Conservation (phyloP, 495 filamentous ascomycete genomes). For the Aspergillus cavernicola region DNA sequence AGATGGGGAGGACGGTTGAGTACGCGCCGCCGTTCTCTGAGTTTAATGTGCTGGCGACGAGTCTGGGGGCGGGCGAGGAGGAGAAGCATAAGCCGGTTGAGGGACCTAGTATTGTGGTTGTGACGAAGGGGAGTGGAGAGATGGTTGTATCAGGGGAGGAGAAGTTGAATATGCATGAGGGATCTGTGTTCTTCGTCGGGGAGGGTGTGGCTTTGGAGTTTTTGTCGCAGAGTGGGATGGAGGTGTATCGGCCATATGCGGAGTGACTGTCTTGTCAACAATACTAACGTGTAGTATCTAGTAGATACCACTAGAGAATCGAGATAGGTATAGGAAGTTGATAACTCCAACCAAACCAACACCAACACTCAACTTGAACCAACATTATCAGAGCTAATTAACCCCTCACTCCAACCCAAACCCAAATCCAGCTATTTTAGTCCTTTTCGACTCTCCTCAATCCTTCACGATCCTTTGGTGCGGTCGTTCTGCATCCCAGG, state of each 20-base stretch:
- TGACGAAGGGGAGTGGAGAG: constrained; percentile 56
- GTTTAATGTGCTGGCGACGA: constrained; percentile 64
- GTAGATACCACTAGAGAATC: too few species aligned
- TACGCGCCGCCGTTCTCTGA: constrained; percentile 70
- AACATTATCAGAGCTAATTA: too few species aligned
- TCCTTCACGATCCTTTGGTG: not conserved
- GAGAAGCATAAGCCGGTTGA: constrained; percentile 54
- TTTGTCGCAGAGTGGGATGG: constrained; percentile 60
- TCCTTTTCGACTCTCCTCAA: not conserved
- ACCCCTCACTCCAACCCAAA: too few species aligned
- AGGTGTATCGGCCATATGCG: constrained; percentile 53
- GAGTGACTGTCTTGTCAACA: constrained; percentile 30
- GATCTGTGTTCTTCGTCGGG: constrained; percentile 65
- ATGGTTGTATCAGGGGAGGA: constrained; percentile 46
- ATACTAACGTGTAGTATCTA: too few species aligned
- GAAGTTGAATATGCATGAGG: constrained; percentile 53
- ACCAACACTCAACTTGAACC: not conserved
- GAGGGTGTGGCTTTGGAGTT: constrained; percentile 50
- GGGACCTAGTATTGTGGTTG: constrained; percentile 64
- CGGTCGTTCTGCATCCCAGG: not conserved
- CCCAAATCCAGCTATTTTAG: constrained; percentile 2
- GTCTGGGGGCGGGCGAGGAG: constrained; percentile 51
- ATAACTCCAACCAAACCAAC: too few species aligned
- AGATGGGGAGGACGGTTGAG: constrained; percentile 53
- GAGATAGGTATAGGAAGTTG: too few species aligned